Base-by-base conservation (phyloP, 108 stramenopile species). In the Skeletonema tropicum region DNA sequence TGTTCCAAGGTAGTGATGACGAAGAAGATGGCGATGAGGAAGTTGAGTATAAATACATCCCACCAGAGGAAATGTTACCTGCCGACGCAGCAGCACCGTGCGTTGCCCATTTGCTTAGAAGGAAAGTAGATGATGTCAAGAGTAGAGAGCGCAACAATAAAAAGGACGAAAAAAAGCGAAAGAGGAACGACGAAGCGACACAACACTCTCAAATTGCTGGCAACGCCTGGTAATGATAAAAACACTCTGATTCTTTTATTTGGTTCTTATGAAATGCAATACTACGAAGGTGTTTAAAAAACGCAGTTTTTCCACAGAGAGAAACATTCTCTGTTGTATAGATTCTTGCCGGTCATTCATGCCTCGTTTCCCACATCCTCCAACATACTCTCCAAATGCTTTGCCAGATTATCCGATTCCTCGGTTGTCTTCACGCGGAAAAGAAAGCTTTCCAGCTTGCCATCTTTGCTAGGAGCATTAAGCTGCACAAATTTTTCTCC, bases 41-140 rank as follows among this genome's bases (percentile, higher is more conserved):
- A 64, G 77, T 86, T 36, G 70, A 84, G 25, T 93, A 90, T 68
- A 71, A 89, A 25, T 87, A 95, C 66, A 89, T 95, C 66, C 94
- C 94, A 23, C 68, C 73, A 8, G 87, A 92, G 12, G 92, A 95
- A 66, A 31, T 63, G n/a, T 71, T 95, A 32, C 92, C 92, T 5
- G 42, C 61, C 17, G 83, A 89, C 74, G 14, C 85, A 8, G 87
- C 87, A 42, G 84, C 87, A 33, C 87, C 87, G 7, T 85, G 78
- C 66, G 74, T 76, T 8, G 70, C 58, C 9, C 85, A 85, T 62
- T 81, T 88, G 57, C 55, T 87, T 12, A 63, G 25, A 71, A 55
- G 17, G 45, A 62, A 19, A 31, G 42, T 0, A 63, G 38, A 29
- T 10, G 17, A 29, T 48, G 41, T 3, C 46, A 63, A 15, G 57